Evolutionary conservation across 225 moss, liverwort and hornwort genomes (phyloP), one percentile per base, ranked within the genome.

Genomic region (Bryum argenteum): DNA sequence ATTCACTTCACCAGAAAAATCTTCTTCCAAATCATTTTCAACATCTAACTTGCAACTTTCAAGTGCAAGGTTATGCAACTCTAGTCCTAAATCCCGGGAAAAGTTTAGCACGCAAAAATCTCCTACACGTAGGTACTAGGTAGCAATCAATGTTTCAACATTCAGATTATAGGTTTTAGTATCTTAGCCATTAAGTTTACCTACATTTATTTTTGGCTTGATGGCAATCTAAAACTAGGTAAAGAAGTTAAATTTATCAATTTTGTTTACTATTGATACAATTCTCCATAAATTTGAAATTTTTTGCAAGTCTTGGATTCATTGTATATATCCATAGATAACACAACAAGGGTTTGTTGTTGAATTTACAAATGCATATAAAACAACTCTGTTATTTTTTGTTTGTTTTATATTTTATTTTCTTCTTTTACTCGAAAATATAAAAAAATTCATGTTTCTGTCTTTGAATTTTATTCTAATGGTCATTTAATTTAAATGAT

Each of bases 1-100:
- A 19, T 76, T 73, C 2, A 24, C 71, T 33, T 74, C 76, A 18
- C 79, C 69, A 0, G 77, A 69, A 13, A 83, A 80, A 48, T 65
- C 48, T 65, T n/a, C 45, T 44, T 5, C 61, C 5, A 77, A 67
- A 48, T 24, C 47, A 14, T 77, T 73, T 67, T 10, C 19, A 3
- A 55, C 19, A 8, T 56, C 57, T 1, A 66, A 75, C 1, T 65
- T 45, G 3, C 71, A 63, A 0, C 10, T 70, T 43, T 56, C 59
- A 66, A 70, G 55, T 44, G n/a, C 76, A 3, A 80, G 38, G 55
- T 15, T 67, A 8, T 41, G 70, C 40, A 17, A 62, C n/a, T 80
- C 68, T 0, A 81, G 22, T 61, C 75, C 73, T 12, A 73, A 73
- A 73, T 38, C 64, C 21, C 66, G 59, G 24, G 54, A 39, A 48